Evolutionary conservation across 139 green algal species (phyloP), one percentile per base, ranked within the genome.

Genomic region (Edaphochlamys debaryana): DNA sequence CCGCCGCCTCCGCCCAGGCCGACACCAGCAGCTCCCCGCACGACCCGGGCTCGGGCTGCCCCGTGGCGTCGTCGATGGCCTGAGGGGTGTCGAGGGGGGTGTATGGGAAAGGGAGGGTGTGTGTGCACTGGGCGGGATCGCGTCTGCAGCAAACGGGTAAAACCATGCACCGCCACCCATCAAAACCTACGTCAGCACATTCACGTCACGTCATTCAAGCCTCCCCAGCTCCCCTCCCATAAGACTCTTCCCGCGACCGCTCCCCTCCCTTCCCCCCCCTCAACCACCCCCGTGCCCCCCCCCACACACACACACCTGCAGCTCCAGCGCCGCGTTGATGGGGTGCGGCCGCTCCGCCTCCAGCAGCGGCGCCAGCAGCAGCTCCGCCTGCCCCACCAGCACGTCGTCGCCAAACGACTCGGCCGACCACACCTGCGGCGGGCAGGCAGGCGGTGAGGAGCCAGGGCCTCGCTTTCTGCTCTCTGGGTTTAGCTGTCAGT

Each of bases 1-100:
- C 62, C 62, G 32, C 76, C 62, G 63, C 29, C 76, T 84, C 78
- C 66, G 68, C 63, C 78, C 78, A 84, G n/a, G 78, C 78, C 36
- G 78, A 66, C 64, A 84, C 66, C 48, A 52, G 8, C 78, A 84
- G 34, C 66, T 84, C 78, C 25, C 78, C 78, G 78, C 66, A 84
- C 8, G 6, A 52, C 32, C 76, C 76, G 11, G 76, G 76, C 76
- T 82, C 76, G 38, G 56, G 25, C 63, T 64, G 42, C 13, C 76
- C 76, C 17, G 42, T 82, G 38, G 70, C 76, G 9, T 82, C 76
- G 42, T 82, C 76, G n/a, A 82, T 54, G 41, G 76, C 63, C 76
- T 82, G 76, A n/a, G n/a, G n/a, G n/a, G n/a, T n/a, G n/a, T n/a
- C n/a, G 19, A n/a, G 45, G 45, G 45, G 45, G 45, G 45, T 54